A percentile compares a stretch with the other conserved stretches of the same genome.
Evolutionary conservation across 192 early-diverging fungal species (phyloP).

Genomic region (Phycomyces blakesleeanus): DNA sequence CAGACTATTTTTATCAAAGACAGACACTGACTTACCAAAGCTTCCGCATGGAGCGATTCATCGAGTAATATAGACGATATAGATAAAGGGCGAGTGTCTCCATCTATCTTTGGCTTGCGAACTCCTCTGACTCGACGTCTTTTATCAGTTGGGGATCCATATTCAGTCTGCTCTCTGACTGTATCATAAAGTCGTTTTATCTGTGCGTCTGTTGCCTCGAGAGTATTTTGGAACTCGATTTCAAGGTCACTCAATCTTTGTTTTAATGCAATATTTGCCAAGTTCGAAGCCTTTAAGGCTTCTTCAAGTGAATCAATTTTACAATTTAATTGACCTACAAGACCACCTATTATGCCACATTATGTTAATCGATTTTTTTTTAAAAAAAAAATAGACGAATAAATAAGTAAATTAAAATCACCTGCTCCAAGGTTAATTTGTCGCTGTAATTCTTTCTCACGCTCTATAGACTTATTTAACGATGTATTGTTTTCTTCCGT

Average conservation of each 20-base stretch:
- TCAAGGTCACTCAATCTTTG: constrained; percentile 24
- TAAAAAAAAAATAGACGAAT: too few relatives aligned
- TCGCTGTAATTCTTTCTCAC: constrained; percentile 15
- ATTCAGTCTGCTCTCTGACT: constrained; percentile 23
- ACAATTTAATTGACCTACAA: constrained; percentile 23
- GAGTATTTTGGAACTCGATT: constrained; percentile 22
- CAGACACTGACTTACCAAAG: background rate
- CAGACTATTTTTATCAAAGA: background rate
- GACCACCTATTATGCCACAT: constrained; percentile 8
- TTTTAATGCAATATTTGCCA: constrained; percentile 27
- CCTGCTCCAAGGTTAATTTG: constrained; percentile 24
- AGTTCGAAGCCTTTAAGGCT: constrained; percentile 25
- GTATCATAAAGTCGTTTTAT: constrained; percentile 23
- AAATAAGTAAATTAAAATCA: background rate
- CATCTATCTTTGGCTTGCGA: background rate
- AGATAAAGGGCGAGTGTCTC: background rate
- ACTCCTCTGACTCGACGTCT: constrained; percentile 1
- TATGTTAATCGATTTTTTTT: too few relatives aligned
- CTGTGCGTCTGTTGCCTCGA: constrained; percentile 29
- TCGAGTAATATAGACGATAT: background rate
- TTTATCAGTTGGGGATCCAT: constrained; percentile 23
- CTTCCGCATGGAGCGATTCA: background rate
- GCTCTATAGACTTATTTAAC: constrained; percentile 48
- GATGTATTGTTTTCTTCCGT: constrained; percentile 59
- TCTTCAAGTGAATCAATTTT: constrained; percentile 29